Evolutionary conservation across 768 basidiomycete species (phyloP).

Genomic region (Naganishia friedmannii): DNA sequence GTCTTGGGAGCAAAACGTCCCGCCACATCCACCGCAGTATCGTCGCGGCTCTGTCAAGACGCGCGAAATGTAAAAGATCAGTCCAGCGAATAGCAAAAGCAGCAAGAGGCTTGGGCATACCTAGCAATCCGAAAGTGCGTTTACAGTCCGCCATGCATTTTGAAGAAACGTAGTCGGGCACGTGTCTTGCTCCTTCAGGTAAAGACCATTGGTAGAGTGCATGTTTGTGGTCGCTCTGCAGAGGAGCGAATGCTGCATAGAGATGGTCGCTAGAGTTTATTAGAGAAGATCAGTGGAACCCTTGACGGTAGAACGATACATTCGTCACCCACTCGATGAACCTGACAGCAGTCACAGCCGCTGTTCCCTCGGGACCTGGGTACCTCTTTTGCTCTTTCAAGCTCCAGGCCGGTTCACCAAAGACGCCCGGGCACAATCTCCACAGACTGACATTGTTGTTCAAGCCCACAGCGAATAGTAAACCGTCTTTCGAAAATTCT

Average conservation of each 20-base stretch:
- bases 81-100: not conserved
- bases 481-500: slow-evolving; percentile 72
- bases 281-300: not conserved
- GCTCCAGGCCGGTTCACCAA: slow-evolving; percentile 62
- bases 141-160: slow-evolving; percentile 50
- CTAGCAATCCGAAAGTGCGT: slow-evolving; percentile 48
- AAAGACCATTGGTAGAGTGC: slow-evolving; percentile 50
- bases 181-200: slow-evolving; percentile 51
- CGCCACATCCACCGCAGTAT: slow-evolving; percentile 51
- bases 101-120: slow-evolving; percentile 27
- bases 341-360: slow-evolving; percentile 70
- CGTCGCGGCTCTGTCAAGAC: slow-evolving; percentile 41
- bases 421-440: slow-evolving; percentile 76
- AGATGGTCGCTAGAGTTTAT: slow-evolving; percentile 45
- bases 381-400: slow-evolving; percentile 66
- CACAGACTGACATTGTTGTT: slow-evolving; percentile 75
- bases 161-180: slow-evolving; percentile 39
- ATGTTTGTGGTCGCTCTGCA: slow-evolving; percentile 34
- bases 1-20: slow-evolving; percentile 45
- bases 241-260: slow-evolving; percentile 42
- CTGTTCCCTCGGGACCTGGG: slow-evolving; percentile 55
- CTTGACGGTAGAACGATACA: not conserved
- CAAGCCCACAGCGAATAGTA: slow-evolving; percentile 74
- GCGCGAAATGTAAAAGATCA: not conserved
- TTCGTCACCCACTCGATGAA: slow-evolving; percentile 66